These are phyloP conservation scores for Kodamaea anthophila DNA, from an alignment of 1,139 yeast species.

Conservation along the genomic window DNA sequence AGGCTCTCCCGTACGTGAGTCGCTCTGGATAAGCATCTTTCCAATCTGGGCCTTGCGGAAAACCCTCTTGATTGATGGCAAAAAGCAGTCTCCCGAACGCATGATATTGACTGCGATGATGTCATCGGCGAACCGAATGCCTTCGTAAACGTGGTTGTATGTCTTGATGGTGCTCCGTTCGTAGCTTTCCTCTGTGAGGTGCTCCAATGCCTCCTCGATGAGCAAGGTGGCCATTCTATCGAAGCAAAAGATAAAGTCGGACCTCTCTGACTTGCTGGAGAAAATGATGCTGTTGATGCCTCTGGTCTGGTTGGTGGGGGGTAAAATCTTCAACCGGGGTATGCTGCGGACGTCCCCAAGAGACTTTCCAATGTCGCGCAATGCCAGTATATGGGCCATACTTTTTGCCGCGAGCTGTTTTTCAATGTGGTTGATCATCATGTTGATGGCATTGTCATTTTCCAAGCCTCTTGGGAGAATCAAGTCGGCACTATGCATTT, in stretches of 20 bases:
- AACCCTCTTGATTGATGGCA: constrained; percentile 66
- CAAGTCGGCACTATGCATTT: constrained; percentile 76
- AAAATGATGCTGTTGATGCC: constrained; percentile 72
- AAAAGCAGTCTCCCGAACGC: constrained; percentile 90
- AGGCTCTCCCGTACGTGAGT: constrained; percentile 87
- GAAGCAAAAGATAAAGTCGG: constrained; percentile 81
- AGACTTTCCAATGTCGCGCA: constrained; percentile 48
- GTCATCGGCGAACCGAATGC: constrained; percentile 40
- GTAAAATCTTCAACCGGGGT: constrained; percentile 35
- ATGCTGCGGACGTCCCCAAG: constrained; percentile 25
- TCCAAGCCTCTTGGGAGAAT: constrained; percentile 87
- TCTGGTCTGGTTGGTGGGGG: constrained; percentile 58
- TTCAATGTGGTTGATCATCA: constrained; percentile 74
- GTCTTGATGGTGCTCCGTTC: constrained; percentile 15
- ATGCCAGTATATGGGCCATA: constrained; percentile 53
- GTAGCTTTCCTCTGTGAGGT: constrained; percentile 19
- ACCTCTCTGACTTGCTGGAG: constrained; percentile 48
- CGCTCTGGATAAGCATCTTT: constrained; percentile 80
- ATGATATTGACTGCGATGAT: constrained; percentile 73
- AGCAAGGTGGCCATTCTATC: constrained; percentile 71
- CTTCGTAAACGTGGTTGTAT: constrained; percentile 26
- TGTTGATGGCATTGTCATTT: constrained; percentile 69
- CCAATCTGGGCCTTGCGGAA: constrained; percentile 78
- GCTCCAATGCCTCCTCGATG: constrained; percentile 61
- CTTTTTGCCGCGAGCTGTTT: constrained; percentile 67